Conservation (phyloP, 139 green algal genomes). For the Coccomyxa sp. region DNA sequence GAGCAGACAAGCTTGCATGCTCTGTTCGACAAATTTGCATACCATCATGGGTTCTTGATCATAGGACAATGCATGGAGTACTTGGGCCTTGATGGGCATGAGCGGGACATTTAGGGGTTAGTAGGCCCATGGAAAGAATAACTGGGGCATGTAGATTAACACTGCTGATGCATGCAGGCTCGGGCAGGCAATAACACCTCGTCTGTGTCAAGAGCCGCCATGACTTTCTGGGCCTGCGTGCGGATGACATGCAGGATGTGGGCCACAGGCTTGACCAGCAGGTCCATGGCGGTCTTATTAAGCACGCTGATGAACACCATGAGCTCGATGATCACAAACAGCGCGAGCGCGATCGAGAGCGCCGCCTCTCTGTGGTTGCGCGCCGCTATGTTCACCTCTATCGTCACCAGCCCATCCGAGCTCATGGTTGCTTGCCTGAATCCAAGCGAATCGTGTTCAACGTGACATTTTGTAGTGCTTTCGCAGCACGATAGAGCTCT, state of each 20-base stretch:
- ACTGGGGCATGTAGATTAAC: too few species aligned
- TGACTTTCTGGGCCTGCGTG: neutral
- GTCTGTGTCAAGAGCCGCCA: neutral
- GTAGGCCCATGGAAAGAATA: too few species aligned
- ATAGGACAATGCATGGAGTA: too few species aligned
- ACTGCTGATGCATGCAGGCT: too few species aligned
- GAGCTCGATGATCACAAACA: slow-evolving; percentile 34
- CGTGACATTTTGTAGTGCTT: too few species aligned
- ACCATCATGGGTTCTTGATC: too few species aligned
- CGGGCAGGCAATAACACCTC: neutral
- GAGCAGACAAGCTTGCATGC: neutral
- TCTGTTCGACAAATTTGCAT: neutral
- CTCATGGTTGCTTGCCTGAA: neutral
- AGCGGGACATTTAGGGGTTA: too few species aligned
- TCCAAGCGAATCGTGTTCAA: too few species aligned
- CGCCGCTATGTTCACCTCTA: slow-evolving; percentile 24
- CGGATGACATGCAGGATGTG: slow-evolving; percentile 12
- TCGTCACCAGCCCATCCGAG: neutral
- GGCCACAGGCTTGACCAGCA: slow-evolving; percentile 32
- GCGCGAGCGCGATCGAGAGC: slow-evolving; percentile 27
- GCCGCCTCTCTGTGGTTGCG: slow-evolving; percentile 24
- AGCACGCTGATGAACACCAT: slow-evolving; percentile 25
- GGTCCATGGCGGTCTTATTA: slow-evolving; percentile 15
- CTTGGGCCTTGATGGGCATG: too few species aligned
- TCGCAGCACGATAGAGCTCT: too few species aligned